These are phyloP conservation scores for Tetradesmus lagerheimii DNA, from an alignment of 139 green algal genomes.

Conservation along the genomic window DNA sequence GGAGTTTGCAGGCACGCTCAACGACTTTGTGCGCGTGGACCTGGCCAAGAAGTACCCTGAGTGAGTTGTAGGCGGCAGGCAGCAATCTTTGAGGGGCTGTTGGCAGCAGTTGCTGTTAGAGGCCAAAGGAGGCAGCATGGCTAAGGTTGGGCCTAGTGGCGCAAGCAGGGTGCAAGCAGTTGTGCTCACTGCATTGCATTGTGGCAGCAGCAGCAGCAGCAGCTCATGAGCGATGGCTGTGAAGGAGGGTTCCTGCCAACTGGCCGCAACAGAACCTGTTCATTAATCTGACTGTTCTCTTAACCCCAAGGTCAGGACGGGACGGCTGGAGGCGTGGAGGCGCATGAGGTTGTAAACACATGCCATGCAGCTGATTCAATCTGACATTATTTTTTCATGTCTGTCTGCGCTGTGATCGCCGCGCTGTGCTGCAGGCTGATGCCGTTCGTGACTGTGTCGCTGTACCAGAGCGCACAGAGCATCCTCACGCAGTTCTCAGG, in stretches of 20 bases:
- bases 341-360: too few relatives aligned
- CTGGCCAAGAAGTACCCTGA: slow-evolving; percentile 71
- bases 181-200: background rate
- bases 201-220: too few relatives aligned
- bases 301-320: too few relatives aligned
- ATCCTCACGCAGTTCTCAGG: slow-evolving; percentile 75
- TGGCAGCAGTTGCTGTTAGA: background rate
- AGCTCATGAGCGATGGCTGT: too few relatives aligned
- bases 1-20: slow-evolving; percentile 75
- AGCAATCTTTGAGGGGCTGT: background rate
- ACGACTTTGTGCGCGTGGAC: slow-evolving; percentile 79
- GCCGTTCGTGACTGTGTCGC: slow-evolving; percentile 62
- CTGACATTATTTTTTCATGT: too few relatives aligned
- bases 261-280: too few relatives aligned
- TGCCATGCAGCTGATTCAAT: too few relatives aligned
- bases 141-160: too few relatives aligned
- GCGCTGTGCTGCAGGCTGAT: slow-evolving; percentile 55
- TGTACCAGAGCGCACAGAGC: slow-evolving; percentile 67
- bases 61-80: background rate
- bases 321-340: too few relatives aligned
- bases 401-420: background rate
- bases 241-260: background rate
- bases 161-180: too few relatives aligned
- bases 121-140: too few relatives aligned
- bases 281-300: too few relatives aligned